These are phyloP conservation scores for Lichina pygmaea DNA, from an alignment of 495 filamentous ascomycete genomes.

Conservation along the genomic window DNA sequence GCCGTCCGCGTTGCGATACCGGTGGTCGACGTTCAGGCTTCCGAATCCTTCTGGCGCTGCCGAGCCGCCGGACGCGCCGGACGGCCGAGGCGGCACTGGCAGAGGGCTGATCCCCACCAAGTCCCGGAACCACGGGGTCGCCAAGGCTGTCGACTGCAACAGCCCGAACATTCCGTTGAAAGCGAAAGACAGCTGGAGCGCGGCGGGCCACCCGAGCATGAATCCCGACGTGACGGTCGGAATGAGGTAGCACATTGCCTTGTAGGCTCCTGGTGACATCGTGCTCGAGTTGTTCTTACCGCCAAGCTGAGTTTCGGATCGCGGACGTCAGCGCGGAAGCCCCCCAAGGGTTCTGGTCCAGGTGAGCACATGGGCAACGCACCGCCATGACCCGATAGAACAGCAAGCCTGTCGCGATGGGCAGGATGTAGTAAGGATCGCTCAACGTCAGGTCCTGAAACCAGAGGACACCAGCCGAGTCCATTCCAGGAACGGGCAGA, in stretches of 20 bases:
- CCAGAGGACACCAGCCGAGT: conserved; percentile 45
- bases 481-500: conserved; percentile 56
- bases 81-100: neutral
- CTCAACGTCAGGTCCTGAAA: conserved; percentile 47
- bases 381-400: conserved; percentile 32
- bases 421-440: conserved; percentile 59
- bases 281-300: conserved; percentile 16
- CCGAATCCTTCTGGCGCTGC: neutral
- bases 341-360: neutral
- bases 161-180: conserved; percentile 25
- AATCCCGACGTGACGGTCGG: conserved; percentile 33
- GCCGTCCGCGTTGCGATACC: neutral
- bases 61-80: too few relatives aligned
- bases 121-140: conserved; percentile 19
- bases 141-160: conserved; percentile 27
- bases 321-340: conserved; percentile 1
- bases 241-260: conserved; percentile 26
- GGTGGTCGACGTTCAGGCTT: neutral
- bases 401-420: conserved; percentile 19
- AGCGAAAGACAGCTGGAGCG: conserved; percentile 47
- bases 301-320: conserved; percentile 4
- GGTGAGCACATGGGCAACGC: conserved; percentile 9
- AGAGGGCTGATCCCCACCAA: conserved; percentile 24
- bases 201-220: conserved; percentile 35
- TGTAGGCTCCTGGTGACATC: conserved; percentile 16